Base-by-base conservation (phyloP, 1,139 yeast species). In the Waltiozyma sp. region DNA sequence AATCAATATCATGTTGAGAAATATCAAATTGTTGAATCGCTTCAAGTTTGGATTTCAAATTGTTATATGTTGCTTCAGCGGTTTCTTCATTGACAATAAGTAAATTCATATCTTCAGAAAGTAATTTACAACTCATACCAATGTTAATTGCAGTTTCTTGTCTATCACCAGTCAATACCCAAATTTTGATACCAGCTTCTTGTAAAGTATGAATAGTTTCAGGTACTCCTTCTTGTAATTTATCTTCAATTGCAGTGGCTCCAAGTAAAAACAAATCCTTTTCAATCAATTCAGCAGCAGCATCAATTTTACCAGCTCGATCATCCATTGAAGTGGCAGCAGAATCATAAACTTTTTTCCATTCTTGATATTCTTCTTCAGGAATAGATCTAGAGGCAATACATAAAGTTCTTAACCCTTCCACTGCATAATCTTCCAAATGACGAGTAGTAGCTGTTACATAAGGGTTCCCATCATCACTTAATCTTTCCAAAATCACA, bases 121-220 rank as follows among this genome's bases (percentile, higher is more conserved):
- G 67, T 47, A 93, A 68, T 33, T 89, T 80, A 62, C 98, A 93
- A 4, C 97, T 83, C 57, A 89, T 86, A 0, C 98, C 98, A 61
- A 93, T 91, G 57, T 88, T 91, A 47, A 91, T 88, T 1, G 99
- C 98, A 0, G 99, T 93, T 62, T 93, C 99, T 47, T 96, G 71
- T 58, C 91, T 91, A 59, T 91, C 99, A 42, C 99, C 99, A 0
- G 99, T 91, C 46, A 91, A 69, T 96, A 91, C 91, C 98, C 99
- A 91, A 69, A 93, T 65, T 57, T 82, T 86, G 45, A 91, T 88
- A 5, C 95, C 95, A 0, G 98, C 98, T 48, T 95, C 72, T 53
- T 96, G 75, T 37, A 93, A 71, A 57, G 87, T 88, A 46, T 88
- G 96, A 49, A 91, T 89, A 0, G 97, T 77, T 46, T 88, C 96